Evolutionary conservation across 225 moss, liverwort and hornwort species (phyloP).

Genomic region (Asterella californica): DNA sequence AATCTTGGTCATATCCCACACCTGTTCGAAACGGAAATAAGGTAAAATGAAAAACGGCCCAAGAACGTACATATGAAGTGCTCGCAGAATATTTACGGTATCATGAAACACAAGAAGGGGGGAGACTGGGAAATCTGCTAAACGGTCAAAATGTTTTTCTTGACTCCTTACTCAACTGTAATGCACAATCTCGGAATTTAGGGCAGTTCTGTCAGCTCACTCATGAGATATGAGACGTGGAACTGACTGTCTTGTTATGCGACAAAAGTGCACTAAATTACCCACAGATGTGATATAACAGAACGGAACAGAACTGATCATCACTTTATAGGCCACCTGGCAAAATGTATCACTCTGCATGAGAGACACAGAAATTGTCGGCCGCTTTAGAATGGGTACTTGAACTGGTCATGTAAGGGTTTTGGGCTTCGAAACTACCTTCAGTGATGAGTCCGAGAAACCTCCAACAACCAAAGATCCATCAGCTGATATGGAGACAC

Average conservation of each 20-base stretch:
- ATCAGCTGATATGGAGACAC: slow-evolving; percentile 83
- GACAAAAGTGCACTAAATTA: no score
- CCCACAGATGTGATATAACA: no score
- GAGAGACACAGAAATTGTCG: background rate
- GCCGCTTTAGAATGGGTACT: background rate
- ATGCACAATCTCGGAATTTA: background rate
- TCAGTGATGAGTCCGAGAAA: slow-evolving; percentile 98
- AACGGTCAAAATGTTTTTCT: background rate
- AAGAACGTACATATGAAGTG: background rate
- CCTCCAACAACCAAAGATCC: slow-evolving; percentile 88
- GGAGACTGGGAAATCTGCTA: background rate
- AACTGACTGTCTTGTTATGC: no score
- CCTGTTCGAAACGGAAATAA: slow-evolving; percentile 16
- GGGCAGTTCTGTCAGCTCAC: background rate
- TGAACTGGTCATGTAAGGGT: background rate
- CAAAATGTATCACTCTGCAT: background rate
- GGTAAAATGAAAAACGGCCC: background rate
- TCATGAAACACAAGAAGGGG: background rate
- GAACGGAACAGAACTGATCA: background rate
- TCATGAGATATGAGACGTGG: background rate
- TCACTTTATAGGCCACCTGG: background rate
- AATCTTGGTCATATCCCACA: slow-evolving; percentile 95
- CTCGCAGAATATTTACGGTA: background rate
- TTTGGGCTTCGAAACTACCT: slow-evolving; percentile 33
- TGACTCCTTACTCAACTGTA: background rate